A percentile compares a stretch with the other conserved stretches of the same genome.
Conservation (phyloP, 441 rosid species). For the Melastoma candidum region DNA sequence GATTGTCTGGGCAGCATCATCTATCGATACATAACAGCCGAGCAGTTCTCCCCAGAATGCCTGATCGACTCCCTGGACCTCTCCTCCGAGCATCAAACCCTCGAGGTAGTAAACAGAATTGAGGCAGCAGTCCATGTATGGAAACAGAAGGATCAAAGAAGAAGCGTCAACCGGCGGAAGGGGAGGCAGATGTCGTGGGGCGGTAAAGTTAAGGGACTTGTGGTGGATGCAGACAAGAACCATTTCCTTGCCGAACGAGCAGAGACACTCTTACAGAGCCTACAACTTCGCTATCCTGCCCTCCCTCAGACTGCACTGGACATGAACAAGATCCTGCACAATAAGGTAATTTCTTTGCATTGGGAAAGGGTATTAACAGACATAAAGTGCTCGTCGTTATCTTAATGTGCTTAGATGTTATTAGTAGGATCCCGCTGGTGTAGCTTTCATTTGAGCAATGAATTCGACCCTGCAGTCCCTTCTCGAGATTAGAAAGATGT, state of each 20-base stretch:
- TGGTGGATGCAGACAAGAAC: slow-evolving; percentile 48
- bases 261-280: slow-evolving; percentile 63
- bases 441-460: background rate
- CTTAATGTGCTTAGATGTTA: too few relatives aligned
- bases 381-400: too few relatives aligned
- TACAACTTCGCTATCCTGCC: slow-evolving; percentile 78
- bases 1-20: slow-evolving; percentile 81
- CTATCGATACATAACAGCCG: slow-evolving; percentile 74
- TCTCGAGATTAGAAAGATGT: background rate
- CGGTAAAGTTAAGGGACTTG: slow-evolving; percentile 87
- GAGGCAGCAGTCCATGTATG: slow-evolving; percentile 86
- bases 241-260: slow-evolving; percentile 63
- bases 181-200: slow-evolving; percentile 62
- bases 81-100: slow-evolving; percentile 81
- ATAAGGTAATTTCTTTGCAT: slow-evolving; percentile 43
- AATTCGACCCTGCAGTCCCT: slow-evolving; percentile 2
- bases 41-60: slow-evolving; percentile 78
- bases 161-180: slow-evolving; percentile 30
- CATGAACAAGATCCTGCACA: slow-evolving; percentile 95
- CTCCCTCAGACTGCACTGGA: slow-evolving; percentile 93
- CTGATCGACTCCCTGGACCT: slow-evolving; percentile 90
- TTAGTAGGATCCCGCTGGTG: too few relatives aligned
- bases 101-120: slow-evolving; percentile 68
- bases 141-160: slow-evolving; percentile 65
- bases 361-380: too few relatives aligned